Evolutionary conservation across 2,329 filamentous ascomycete genomes (phyloP).

Genomic region (Pseudofabraea citricarpa): DNA sequence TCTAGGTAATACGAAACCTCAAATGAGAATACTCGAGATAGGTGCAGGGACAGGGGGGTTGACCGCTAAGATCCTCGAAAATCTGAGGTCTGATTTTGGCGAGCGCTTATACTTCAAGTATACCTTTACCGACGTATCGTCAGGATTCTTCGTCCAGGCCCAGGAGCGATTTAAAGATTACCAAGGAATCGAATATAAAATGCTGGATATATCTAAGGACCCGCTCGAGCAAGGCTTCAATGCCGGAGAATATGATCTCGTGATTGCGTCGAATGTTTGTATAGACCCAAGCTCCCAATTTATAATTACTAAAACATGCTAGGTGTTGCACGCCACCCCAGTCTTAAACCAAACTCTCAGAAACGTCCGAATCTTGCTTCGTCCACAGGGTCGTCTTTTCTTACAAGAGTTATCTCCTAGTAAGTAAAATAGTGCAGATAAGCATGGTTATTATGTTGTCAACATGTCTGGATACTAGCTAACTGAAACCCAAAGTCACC

Average conservation of each 20-base stretch:
- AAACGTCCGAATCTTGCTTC: conserved; percentile 22
- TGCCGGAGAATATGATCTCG: background rate
- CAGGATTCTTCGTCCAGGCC: conserved; percentile 31
- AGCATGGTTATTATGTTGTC: too few relatives aligned
- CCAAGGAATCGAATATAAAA: conserved; percentile 16
- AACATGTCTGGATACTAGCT: too few relatives aligned
- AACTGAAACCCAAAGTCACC: too few relatives aligned
- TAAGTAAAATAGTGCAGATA: background rate
- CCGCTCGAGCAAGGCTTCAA: background rate
- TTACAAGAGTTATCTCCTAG: conserved; percentile 16
- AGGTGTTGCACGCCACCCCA: conserved; percentile 11
- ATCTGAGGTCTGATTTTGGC: background rate
- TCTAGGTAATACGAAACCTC: conserved; percentile 13
- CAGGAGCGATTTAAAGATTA: background rate
- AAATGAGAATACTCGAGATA: conserved; percentile 17
- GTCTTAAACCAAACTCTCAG: conserved; percentile 22
- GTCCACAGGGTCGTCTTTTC: conserved; percentile 27
- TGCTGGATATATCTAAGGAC: conserved; percentile 11
- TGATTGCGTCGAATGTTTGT: conserved; percentile 2
- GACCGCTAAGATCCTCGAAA: conserved; percentile 8
- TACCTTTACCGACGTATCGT: conserved; percentile 34
- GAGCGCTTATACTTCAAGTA: conserved; percentile 18
- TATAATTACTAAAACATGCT: background rate
- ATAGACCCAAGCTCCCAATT: background rate
- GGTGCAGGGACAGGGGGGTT: conserved; percentile 14